These are phyloP conservation scores for Triangularia verruculosa DNA, from an alignment of 2,329 filamentous ascomycete species.

Conservation along the genomic window DNA sequence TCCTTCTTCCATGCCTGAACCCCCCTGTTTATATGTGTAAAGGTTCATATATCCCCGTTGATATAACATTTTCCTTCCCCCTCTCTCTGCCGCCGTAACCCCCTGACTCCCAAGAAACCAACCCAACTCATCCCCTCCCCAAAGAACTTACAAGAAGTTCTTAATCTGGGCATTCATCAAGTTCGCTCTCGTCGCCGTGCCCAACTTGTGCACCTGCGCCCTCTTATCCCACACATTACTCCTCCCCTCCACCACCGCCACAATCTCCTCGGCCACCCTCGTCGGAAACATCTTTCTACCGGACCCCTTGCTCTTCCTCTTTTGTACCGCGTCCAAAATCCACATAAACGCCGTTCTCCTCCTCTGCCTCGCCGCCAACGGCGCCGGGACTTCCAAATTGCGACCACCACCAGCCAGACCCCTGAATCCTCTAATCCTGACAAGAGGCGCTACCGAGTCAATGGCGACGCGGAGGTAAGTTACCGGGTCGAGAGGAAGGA, in stretches of 20 bases:
- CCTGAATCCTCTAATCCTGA: slow-evolving; percentile 72
- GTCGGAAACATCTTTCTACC: slow-evolving; percentile 71
- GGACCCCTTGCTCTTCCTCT: slow-evolving; percentile 69
- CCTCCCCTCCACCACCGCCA: slow-evolving; percentile 82
- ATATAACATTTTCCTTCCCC: too few relatives aligned
- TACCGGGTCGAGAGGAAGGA: slow-evolving; percentile 85
- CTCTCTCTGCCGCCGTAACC: too few relatives aligned
- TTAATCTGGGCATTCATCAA: slow-evolving; percentile 43
- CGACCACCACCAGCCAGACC: slow-evolving; percentile 84
- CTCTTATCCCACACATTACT: slow-evolving; percentile 84
- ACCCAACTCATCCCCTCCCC: background rate
- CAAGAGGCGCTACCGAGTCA: slow-evolving; percentile 86
- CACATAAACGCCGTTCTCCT: slow-evolving; percentile 77
- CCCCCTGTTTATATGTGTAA: background rate
- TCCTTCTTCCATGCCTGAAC: background rate
- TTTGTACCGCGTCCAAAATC: slow-evolving; percentile 82
- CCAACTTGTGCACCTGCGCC: slow-evolving; percentile 73
- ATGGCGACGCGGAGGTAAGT: slow-evolving; percentile 87
- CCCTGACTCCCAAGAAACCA: too few relatives aligned
- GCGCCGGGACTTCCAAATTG: slow-evolving; percentile 77
- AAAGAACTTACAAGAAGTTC: slow-evolving; percentile 17
- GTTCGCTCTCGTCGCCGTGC: slow-evolving; percentile 75
- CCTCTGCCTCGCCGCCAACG: slow-evolving; percentile 71
- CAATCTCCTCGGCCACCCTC: slow-evolving; percentile 79
- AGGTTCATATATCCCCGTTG: background rate